These are phyloP conservation scores for Aurinia saxatilis DNA, from an alignment of 345 rosid species.

Conservation along the genomic window DNA sequence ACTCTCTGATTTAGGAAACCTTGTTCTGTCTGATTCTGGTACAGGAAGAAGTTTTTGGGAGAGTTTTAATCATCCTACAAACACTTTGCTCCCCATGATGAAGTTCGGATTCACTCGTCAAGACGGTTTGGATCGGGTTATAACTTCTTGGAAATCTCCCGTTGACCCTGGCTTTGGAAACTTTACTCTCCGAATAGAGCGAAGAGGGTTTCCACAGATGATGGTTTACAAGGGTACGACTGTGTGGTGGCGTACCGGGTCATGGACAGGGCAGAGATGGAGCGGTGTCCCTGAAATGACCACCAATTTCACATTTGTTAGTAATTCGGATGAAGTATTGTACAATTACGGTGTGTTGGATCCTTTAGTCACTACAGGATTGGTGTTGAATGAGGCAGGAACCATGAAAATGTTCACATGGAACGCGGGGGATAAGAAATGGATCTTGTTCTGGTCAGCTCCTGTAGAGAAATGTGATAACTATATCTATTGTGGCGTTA, in stretches of 20 bases:
- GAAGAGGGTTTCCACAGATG: too few species aligned
- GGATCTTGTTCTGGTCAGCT: slow-evolving; percentile 39
- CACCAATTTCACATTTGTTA: slow-evolving; percentile 24
- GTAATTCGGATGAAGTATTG: slow-evolving; percentile 29
- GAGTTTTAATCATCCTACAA: too few species aligned
- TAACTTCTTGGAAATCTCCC: slow-evolving; percentile 47
- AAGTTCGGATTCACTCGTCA: slow-evolving; percentile 51
- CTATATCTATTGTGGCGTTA: slow-evolving; percentile 49
- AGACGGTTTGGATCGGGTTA: too few species aligned
- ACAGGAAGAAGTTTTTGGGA: not conserved
- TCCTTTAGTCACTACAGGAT: too few species aligned
- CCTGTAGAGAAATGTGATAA: slow-evolving; percentile 63
- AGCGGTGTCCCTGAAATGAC: slow-evolving; percentile 64
- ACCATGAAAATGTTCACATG: slow-evolving; percentile 36
- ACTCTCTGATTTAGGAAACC: too few species aligned
- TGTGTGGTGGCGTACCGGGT: slow-evolving; percentile 44
- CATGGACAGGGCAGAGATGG: too few species aligned
- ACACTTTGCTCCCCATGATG: slow-evolving; percentile 52
- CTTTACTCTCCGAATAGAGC: slow-evolving; percentile 35
- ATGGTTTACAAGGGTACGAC: slow-evolving; percentile 21
- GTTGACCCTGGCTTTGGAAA: slow-evolving; percentile 50
- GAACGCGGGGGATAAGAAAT: slow-evolving; percentile 30
- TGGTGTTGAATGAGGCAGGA: slow-evolving; percentile 51
- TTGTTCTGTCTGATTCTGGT: slow-evolving; percentile 35
- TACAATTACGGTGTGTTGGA: slow-evolving; percentile 26